These are phyloP conservation scores for Sarocladium brachiariae DNA, from an alignment of 2,329 filamentous ascomycete genomes.

Conservation along the genomic window DNA sequence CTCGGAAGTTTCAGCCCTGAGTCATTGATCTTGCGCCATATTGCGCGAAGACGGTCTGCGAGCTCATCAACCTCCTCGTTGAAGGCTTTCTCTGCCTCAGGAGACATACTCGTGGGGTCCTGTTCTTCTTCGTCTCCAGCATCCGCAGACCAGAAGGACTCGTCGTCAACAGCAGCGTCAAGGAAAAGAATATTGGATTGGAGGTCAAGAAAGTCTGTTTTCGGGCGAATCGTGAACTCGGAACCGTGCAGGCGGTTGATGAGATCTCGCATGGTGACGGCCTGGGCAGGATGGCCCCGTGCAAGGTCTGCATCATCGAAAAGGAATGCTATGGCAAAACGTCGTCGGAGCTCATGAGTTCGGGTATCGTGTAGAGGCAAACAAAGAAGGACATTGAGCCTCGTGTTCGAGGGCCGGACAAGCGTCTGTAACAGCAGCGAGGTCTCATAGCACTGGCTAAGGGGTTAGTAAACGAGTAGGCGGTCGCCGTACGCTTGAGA, in stretches of 20 bases:
- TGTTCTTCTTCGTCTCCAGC: neutral
- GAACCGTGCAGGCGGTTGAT: constrained; percentile 38
- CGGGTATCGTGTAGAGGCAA: constrained; percentile 46
- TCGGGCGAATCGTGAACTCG: constrained; percentile 44
- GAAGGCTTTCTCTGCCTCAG: constrained; percentile 42
- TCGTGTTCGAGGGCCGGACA: constrained; percentile 40
- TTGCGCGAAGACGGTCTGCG: constrained; percentile 47
- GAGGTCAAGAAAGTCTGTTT: constrained; percentile 64
- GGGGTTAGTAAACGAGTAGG: too few relatives aligned
- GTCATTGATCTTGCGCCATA: constrained; percentile 61
- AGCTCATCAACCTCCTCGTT: constrained; percentile 66
- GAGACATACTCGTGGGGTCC: neutral
- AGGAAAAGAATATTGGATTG: constrained; percentile 60
- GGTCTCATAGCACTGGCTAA: constrained; percentile 41
- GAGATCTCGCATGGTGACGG: constrained; percentile 35
- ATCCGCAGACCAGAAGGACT: constrained; percentile 18
- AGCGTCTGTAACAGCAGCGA: constrained; percentile 32
- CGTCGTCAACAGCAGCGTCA: constrained; percentile 68
- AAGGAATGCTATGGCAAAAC: constrained; percentile 59
- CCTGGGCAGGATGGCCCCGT: constrained; percentile 31
- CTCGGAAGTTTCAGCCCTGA: constrained; percentile 65
- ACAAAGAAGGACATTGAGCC: constrained; percentile 49
- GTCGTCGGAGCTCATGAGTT: constrained; percentile 55
- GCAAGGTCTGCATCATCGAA: constrained; percentile 42
- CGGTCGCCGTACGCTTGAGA: too few relatives aligned